A percentile compares a stretch with the other conserved stretches of the same genome.
These are phyloP conservation scores for Oldenlandia corymbosa DNA, from an alignment of 257 asterid species.

Conservation along the genomic window DNA sequence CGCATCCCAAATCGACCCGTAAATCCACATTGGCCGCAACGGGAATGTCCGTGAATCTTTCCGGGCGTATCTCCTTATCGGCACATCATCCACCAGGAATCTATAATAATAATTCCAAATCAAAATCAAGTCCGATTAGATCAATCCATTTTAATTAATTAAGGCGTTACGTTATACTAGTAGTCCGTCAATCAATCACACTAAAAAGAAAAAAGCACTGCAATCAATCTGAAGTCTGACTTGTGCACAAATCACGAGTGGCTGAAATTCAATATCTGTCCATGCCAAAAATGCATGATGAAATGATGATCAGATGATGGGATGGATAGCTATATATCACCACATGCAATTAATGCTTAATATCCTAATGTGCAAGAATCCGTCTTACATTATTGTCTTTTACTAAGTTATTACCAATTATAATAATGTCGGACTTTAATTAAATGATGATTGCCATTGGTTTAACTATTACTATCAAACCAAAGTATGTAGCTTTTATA, in stretches of 20 bases:
- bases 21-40: slow-evolving; percentile 87
- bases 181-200: background rate
- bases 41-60: slow-evolving; percentile 67
- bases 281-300: background rate
- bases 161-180: too few relatives aligned
- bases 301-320: background rate
- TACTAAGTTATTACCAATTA: too few relatives aligned
- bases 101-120: too few relatives aligned
- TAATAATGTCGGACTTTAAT: too few relatives aligned
- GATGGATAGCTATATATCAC: background rate
- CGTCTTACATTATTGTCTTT: too few relatives aligned
- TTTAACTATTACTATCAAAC: too few relatives aligned
- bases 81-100: slow-evolving; percentile 87
- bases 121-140: background rate
- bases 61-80: slow-evolving; percentile 66
- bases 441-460: too few relatives aligned
- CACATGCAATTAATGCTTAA: background rate
- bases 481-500: too few relatives aligned
- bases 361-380: too few relatives aligned
- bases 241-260: background rate
- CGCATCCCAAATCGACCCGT: slow-evolving; percentile 96
- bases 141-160: background rate
- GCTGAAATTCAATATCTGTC: background rate
- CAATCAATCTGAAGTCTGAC: background rate
- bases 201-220: too few relatives aligned